A percentile compares a stretch with the other conserved stretches of the same genome.
Conservation (phyloP, 139 green algal genomes). For the Chlamydomonas incerta region DNA sequence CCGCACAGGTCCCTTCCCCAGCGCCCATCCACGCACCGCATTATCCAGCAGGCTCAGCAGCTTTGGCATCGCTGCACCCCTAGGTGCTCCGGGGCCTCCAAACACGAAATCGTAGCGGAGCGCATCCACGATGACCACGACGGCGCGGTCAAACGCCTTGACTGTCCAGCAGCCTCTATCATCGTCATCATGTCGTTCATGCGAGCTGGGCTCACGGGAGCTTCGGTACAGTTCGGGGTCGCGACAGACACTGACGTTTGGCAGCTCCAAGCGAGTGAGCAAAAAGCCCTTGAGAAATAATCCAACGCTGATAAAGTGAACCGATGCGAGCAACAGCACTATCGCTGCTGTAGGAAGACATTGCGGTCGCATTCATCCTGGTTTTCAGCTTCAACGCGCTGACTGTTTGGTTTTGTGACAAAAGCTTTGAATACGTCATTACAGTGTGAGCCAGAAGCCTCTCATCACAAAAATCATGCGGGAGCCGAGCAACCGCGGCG, state of each 20-base stretch:
- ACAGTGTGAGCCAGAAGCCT: no score
- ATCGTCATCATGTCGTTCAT: not conserved
- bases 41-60: slow-evolving; percentile 26
- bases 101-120: slow-evolving; percentile 80
- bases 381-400: no score
- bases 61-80: slow-evolving; percentile 29
- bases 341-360: not conserved
- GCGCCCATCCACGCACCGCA: slow-evolving; percentile 17
- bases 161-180: slow-evolving; percentile 15
- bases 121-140: slow-evolving; percentile 87
- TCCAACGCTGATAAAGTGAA: not conserved
- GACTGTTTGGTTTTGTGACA: no score
- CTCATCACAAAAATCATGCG: no score
- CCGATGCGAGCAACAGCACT: not conserved
- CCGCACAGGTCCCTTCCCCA: not conserved
- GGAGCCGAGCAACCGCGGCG: no score
- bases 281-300: slow-evolving; percentile 89
- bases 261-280: slow-evolving; percentile 84
- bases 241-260: slow-evolving; percentile 20
- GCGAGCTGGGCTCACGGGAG: not conserved
- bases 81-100: not conserved
- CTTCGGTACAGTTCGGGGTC: not conserved
- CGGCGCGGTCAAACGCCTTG: slow-evolving; percentile 56
- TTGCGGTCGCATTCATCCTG: not conserved
- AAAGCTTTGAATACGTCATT: no score